These are phyloP conservation scores for Colletotrichum trifolii DNA, from an alignment of 2,329 filamentous ascomycete genomes.

Conservation along the genomic window DNA sequence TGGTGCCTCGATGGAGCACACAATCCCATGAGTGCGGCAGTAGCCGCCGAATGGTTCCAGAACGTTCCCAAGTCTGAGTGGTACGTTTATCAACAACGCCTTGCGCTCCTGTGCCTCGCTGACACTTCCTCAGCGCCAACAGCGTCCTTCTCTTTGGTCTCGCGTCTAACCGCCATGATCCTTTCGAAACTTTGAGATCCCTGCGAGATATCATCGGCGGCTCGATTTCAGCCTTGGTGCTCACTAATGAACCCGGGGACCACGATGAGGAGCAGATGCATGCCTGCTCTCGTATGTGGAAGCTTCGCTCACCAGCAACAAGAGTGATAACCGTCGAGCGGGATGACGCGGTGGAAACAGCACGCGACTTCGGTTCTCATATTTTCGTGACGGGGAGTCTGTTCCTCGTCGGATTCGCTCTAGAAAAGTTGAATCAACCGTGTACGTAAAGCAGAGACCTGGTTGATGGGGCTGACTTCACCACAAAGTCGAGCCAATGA, in stretches of 20 bases:
- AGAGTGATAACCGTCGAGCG: background rate
- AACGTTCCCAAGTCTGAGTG: background rate
- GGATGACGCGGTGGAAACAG: background rate
- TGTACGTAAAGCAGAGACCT: background rate
- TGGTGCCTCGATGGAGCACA: conserved; percentile 58
- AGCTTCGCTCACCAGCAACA: background rate
- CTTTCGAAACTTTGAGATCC: background rate
- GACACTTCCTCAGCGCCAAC: background rate
- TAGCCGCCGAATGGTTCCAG: conserved; percentile 51
- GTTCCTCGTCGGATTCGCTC: background rate
- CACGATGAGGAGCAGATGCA: background rate
- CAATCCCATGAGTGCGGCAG: conserved; percentile 51
- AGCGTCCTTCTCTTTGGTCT: background rate
- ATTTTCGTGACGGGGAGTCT: background rate
- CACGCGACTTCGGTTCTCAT: conserved; percentile 8
- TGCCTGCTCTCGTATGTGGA: background rate
- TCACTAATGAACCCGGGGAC: background rate
- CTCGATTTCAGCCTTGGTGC: background rate
- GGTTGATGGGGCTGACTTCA: too few relatives aligned
- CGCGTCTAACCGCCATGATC: background rate
- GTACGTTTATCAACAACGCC: background rate
- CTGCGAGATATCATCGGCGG: background rate
- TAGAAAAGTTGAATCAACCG: background rate
- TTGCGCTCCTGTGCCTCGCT: background rate
- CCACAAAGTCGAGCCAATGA: too few relatives aligned